These are phyloP conservation scores for Parathielavia appendiculata DNA, from an alignment of 495 filamentous ascomycete genomes.

Conservation along the genomic window DNA sequence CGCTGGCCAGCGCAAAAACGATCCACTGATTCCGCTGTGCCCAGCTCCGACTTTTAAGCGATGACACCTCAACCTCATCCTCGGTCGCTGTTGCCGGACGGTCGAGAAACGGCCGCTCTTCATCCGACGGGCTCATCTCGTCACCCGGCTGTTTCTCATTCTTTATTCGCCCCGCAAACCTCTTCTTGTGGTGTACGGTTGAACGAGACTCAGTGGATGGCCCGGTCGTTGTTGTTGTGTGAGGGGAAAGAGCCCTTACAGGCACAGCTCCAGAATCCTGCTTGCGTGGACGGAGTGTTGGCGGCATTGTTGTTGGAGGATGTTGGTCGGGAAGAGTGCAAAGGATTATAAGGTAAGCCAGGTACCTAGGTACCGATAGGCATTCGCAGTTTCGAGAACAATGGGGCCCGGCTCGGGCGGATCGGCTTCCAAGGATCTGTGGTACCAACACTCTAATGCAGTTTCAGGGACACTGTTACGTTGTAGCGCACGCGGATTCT, in stretches of 20 bases:
- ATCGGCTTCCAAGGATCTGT: too few relatives aligned
- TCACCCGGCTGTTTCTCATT: neutral
- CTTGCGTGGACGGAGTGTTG: slow-evolving; percentile 13
- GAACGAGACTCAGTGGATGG: neutral
- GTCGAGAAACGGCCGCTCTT: slow-evolving; percentile 20
- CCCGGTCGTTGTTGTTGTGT: neutral
- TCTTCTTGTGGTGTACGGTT: slow-evolving; percentile 2
- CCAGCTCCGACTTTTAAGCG: slow-evolving; percentile 26
- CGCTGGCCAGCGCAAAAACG: slow-evolving; percentile 73
- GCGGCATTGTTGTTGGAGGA: slow-evolving; percentile 5
- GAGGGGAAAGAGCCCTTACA: neutral
- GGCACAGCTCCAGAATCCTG: neutral
- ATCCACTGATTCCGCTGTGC: slow-evolving; percentile 60
- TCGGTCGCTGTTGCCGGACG: neutral
- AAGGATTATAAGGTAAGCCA: neutral
- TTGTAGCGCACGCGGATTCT: too few relatives aligned
- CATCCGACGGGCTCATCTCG: slow-evolving; percentile 18
- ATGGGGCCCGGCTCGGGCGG: too few relatives aligned
- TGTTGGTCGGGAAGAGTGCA: neutral
- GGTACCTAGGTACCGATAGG: neutral
- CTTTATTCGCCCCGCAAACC: neutral
- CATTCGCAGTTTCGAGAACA: too few relatives aligned
- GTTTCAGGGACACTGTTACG: too few relatives aligned
- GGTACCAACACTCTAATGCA: too few relatives aligned
- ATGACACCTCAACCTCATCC: neutral